phyloP scores from a whole-genome alignment of 352 stramenopile genomes.

The Pythium sukuiense region DNA sequence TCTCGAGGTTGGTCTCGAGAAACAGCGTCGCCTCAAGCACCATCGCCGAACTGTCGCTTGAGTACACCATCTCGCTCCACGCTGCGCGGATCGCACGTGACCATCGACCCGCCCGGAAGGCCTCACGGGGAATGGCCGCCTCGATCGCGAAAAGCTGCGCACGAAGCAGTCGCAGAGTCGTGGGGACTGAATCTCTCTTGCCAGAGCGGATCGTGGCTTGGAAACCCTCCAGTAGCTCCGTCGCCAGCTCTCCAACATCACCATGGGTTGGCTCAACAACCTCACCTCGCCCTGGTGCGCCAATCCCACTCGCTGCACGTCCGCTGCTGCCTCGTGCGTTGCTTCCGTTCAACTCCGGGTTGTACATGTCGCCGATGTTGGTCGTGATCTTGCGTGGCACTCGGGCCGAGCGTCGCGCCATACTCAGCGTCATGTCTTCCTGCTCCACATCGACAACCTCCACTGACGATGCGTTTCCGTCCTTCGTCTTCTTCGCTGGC shows the following conservation, averaged over 20 bases:
- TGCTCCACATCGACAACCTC: slow-evolving; percentile 11
- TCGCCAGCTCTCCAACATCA: slow-evolving; percentile 68
- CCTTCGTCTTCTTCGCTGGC: background rate
- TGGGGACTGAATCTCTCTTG: slow-evolving; percentile 34
- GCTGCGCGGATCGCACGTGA: slow-evolving; percentile 55
- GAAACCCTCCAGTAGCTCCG: slow-evolving; percentile 67
- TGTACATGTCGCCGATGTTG: slow-evolving; percentile 81
- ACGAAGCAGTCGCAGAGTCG: slow-evolving; percentile 52
- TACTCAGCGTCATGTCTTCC: slow-evolving; percentile 24
- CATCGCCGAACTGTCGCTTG: slow-evolving; percentile 43
- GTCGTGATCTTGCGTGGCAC: slow-evolving; percentile 75
- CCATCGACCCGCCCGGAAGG: slow-evolving; percentile 78
- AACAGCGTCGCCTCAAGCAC: slow-evolving; percentile 73
- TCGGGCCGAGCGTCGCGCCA: slow-evolving; percentile 49
- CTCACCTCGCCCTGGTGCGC: slow-evolving; percentile 21
- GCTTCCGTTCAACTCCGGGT: slow-evolving; percentile 53
- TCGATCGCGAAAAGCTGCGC: slow-evolving; percentile 74
- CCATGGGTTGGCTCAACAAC: slow-evolving; percentile 58
- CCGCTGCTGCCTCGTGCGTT: slow-evolving; percentile 16
- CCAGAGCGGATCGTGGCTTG: slow-evolving; percentile 45
- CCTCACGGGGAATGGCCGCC: slow-evolving; percentile 72
- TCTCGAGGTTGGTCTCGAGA: slow-evolving; percentile 73
- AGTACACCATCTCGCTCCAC: slow-evolving; percentile 76
- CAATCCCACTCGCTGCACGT: slow-evolving; percentile 22
- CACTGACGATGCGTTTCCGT: background rate